These are phyloP conservation scores for Tripidium arundinaceum DNA, from an alignment of 202 grass and related monocot genomes.

Conservation along the genomic window DNA sequence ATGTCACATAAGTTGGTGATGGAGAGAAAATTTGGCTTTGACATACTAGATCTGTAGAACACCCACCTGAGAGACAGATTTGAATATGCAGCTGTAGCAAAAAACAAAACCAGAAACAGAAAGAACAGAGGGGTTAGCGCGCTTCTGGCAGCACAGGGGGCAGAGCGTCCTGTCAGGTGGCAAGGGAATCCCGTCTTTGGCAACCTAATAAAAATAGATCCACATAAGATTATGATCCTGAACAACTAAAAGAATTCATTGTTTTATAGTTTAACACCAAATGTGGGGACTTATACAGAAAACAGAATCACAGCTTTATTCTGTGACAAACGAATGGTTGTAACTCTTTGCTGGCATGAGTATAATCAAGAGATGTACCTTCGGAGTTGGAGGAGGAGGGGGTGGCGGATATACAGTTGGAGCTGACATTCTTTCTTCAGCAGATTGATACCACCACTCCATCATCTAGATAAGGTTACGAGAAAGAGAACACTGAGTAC, in stretches of 20 bases:
- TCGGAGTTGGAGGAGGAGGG: slow-evolving; percentile 76
- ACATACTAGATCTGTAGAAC: not conserved
- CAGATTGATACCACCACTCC: slow-evolving; percentile 99
- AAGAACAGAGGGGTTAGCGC: slow-evolving; percentile 78
- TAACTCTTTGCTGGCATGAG: not conserved
- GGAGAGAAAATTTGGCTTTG: not conserved
- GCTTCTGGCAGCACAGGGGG: slow-evolving; percentile 86
- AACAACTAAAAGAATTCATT: not conserved
- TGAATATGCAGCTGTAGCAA: slow-evolving; percentile 96
- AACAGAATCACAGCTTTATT: slow-evolving; percentile 12
- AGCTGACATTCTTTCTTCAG: slow-evolving; percentile 97
- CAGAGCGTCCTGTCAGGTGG: slow-evolving; percentile 65
- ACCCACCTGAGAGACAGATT: slow-evolving; percentile 82
- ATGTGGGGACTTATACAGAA: not conserved
- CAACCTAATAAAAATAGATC: slow-evolving; percentile 52
- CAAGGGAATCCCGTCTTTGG: slow-evolving; percentile 80
- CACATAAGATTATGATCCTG: slow-evolving; percentile 10
- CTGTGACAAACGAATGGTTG: not conserved
- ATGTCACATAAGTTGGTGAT: not conserved
- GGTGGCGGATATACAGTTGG: slow-evolving; percentile 88
- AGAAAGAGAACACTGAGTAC: slow-evolving; percentile 27
- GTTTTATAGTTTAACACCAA: not conserved
- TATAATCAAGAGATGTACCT: slow-evolving; percentile 38
- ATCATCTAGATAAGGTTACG: slow-evolving; percentile 75
- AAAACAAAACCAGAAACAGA: slow-evolving; percentile 98